These are phyloP conservation scores for Myxozyma nipponensis DNA, from an alignment of 805 yeast species.

Conservation along the genomic window DNA sequence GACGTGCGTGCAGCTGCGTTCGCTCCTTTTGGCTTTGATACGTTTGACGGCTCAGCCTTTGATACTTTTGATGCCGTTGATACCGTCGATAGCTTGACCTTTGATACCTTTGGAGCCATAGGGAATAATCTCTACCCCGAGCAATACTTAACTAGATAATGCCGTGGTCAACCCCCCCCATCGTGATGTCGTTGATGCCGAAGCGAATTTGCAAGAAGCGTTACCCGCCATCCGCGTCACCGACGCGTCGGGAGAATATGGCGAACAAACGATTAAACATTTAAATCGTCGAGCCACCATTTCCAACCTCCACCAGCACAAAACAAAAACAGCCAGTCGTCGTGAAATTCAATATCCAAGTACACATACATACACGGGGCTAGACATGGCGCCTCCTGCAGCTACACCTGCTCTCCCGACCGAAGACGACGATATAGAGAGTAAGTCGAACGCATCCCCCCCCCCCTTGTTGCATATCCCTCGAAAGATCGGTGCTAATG, in stretches of 20 bases:
- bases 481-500: not conserved
- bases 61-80: no score
- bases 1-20: no score
- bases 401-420: slow-evolving; percentile 8
- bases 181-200: no score
- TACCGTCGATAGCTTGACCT: no score
- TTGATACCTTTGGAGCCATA: no score
- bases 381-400: slow-evolving; percentile 21
- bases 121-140: no score
- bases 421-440: slow-evolving; percentile 21
- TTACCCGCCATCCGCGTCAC: no score
- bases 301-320: slow-evolving; percentile 1
- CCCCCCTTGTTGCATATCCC: not conserved
- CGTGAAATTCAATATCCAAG: not conserved
- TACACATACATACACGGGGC: not conserved
- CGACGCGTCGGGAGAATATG: not conserved
- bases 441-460: not conserved
- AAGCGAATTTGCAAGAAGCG: no score
- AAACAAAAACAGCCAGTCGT: not conserved
- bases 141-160: no score
- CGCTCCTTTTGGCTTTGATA: no score
- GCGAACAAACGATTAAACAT: not conserved
- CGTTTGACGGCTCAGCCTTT: no score
- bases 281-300: not conserved
- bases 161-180: no score